These are phyloP conservation scores for Aspergillus nomiae DNA, from an alignment of 2,329 filamentous ascomycete genomes.

Conservation along the genomic window DNA sequence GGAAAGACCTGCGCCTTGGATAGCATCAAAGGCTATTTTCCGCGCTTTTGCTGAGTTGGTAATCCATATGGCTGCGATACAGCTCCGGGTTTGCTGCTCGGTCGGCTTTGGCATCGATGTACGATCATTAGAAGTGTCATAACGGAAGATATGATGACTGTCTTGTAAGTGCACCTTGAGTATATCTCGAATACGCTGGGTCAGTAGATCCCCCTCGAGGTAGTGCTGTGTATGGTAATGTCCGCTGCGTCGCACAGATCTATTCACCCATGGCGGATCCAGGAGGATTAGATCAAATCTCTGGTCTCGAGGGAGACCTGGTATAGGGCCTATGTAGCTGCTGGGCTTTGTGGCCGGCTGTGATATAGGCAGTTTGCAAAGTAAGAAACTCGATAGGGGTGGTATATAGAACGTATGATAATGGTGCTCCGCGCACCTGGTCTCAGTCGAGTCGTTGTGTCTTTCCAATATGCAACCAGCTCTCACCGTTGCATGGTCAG, in stretches of 20 bases:
- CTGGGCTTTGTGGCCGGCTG: slow-evolving; percentile 5
- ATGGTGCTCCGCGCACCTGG: neutral
- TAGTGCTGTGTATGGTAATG: slow-evolving; percentile 47
- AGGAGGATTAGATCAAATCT: slow-evolving; percentile 62
- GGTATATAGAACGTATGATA: slow-evolving; percentile 47
- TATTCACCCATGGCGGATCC: slow-evolving; percentile 67
- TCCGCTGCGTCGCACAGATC: slow-evolving; percentile 56
- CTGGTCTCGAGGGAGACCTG: slow-evolving; percentile 25
- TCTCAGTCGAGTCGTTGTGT: neutral
- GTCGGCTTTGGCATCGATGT: neutral
- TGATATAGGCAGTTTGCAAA: slow-evolving; percentile 38
- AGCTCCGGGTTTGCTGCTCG: neutral
- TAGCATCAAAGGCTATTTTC: slow-evolving; percentile 45
- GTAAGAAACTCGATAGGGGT: slow-evolving; percentile 50
- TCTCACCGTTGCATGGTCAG: slow-evolving; percentile 17
- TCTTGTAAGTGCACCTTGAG: slow-evolving; percentile 47
- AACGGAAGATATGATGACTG: slow-evolving; percentile 1
- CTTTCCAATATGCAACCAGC: slow-evolving; percentile 7
- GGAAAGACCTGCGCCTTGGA: slow-evolving; percentile 50
- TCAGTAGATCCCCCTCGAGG: slow-evolving; percentile 31
- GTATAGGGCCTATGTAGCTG: slow-evolving; percentile 23
- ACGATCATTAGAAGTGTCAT: neutral
- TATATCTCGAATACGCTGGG: slow-evolving; percentile 43
- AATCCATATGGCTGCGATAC: slow-evolving; percentile 61
- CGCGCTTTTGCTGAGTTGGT: slow-evolving; percentile 60